A percentile compares a stretch with the other conserved stretches of the same genome.
Evolutionary conservation across 805 yeast species (phyloP).

Genomic region (Spathaspora gorwiae): DNA sequence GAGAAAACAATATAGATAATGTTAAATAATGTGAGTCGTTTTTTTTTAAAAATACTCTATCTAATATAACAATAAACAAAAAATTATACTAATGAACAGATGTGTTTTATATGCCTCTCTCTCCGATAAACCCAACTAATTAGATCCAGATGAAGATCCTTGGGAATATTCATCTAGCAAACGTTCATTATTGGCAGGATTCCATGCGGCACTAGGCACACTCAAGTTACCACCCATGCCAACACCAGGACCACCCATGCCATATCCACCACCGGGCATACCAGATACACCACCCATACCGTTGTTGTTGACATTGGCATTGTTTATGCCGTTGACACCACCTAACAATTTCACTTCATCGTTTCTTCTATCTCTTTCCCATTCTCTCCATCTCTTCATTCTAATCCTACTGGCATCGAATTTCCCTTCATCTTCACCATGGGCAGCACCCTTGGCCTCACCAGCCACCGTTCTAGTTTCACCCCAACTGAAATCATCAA

Average conservation of each 20-base stretch:
- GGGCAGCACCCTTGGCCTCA: conserved; percentile 55
- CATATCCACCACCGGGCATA: not conserved
- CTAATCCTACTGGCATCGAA: conserved; percentile 88
- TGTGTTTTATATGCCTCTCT: too few relatives aligned
- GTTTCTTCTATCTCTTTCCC: conserved; percentile 63
- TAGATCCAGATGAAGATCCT: conserved; percentile 10
- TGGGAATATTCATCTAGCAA: conserved; percentile 22
- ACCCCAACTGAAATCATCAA: conserved; percentile 96
- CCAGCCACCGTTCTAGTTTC: conserved; percentile 80
- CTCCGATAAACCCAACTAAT: not conserved
- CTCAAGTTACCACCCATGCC: conserved; percentile 11
- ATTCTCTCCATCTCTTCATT: conserved; percentile 94
- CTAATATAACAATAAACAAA: too few relatives aligned
- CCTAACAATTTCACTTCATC: conserved; percentile 13
- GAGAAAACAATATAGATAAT: too few relatives aligned
- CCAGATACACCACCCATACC: not conserved
- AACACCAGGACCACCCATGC: not conserved
- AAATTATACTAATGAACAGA: too few relatives aligned
- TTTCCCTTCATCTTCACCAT: conserved; percentile 69
- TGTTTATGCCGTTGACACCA: conserved; percentile 6
- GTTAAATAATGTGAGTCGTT: too few relatives aligned
- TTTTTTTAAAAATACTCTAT: too few relatives aligned
- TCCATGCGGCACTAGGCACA: conserved; percentile 43
- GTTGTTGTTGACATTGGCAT: not conserved
- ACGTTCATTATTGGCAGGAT: conserved; percentile 32